phyloP scores from a whole-genome alignment of 768 basidiomycete species.

The Pleurotus cornucopiae region DNA sequence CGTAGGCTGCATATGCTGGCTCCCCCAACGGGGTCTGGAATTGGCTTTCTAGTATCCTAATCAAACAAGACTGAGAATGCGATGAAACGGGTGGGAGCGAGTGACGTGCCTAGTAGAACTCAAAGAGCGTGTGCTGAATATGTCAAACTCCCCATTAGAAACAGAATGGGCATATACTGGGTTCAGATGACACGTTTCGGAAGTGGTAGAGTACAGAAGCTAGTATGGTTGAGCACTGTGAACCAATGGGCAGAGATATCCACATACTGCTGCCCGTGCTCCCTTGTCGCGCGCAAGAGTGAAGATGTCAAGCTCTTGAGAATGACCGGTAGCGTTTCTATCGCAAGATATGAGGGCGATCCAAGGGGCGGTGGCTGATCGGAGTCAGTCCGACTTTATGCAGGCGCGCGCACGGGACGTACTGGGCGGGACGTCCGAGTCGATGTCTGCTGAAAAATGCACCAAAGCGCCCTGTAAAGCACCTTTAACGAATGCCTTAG shows the following conservation, averaged over 20 bases:
- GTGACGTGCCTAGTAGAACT: slow-evolving; percentile 38
- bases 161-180: slow-evolving; percentile 57
- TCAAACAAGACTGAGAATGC: too few relatives aligned
- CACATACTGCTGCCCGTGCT: slow-evolving; percentile 71
- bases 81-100: too few relatives aligned
- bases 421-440: slow-evolving; percentile 46
- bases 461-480: slow-evolving; percentile 70
- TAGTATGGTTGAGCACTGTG: slow-evolving; percentile 21
- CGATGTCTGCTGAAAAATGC: slow-evolving; percentile 70
- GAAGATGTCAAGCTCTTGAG: slow-evolving; percentile 68
- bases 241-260: not conserved
- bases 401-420: slow-evolving; percentile 14
- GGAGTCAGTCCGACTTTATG: slow-evolving; percentile 10
- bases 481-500: too few relatives aligned
- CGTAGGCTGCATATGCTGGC: slow-evolving; percentile 45
- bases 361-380: slow-evolving; percentile 76
- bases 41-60: slow-evolving; percentile 40
- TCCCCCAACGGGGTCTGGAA: slow-evolving; percentile 25
- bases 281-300: slow-evolving; percentile 76
- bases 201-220: slow-evolving; percentile 67
- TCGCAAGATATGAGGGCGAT: slow-evolving; percentile 88
- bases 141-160: slow-evolving; percentile 72
- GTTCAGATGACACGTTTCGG: slow-evolving; percentile 52
- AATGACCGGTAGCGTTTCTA: slow-evolving; percentile 62
- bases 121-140: slow-evolving; percentile 69